Evolutionary conservation across 805 yeast species (phyloP).

Genomic region (Candida sphagnicola): DNA sequence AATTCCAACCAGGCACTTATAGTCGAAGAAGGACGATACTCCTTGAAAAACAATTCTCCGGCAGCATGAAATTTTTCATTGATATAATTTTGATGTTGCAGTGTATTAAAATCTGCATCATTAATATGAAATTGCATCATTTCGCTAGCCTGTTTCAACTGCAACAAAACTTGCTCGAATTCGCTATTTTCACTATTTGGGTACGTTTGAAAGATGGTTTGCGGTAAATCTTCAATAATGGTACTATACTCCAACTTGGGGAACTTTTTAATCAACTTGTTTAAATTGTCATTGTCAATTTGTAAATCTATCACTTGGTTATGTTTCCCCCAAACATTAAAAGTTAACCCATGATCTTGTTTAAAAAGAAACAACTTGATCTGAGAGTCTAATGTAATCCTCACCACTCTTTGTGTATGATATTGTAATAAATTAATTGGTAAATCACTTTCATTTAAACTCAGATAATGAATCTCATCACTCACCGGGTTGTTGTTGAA

Average conservation of each 20-base stretch:
- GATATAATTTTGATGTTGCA: neutral
- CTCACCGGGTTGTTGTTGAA: neutral
- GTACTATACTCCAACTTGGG: conserved; percentile 29
- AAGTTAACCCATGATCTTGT: conserved; percentile 8
- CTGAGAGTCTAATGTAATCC: conserved; percentile 25
- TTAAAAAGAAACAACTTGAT: conserved; percentile 14
- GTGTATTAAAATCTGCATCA: neutral
- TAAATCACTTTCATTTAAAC: conserved; percentile 20
- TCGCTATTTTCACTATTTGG: conserved; percentile 24
- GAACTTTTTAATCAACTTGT: conserved; percentile 15
- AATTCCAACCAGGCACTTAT: conserved; percentile 71
- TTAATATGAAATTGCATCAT: neutral
- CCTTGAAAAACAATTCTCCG: conserved; percentile 60
- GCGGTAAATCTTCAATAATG: conserved; percentile 55
- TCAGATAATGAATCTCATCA: conserved; percentile 24
- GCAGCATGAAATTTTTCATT: neutral
- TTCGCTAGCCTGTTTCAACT: conserved; percentile 3
- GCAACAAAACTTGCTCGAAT: conserved; percentile 1
- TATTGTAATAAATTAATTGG: conserved; percentile 43
- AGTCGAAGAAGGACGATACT: conserved; percentile 62
- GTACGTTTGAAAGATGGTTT: conserved; percentile 51
- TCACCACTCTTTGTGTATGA: conserved; percentile 39
- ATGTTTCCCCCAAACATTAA: conserved; percentile 46
- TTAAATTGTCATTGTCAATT: conserved; percentile 17
- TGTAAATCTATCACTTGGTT: conserved; percentile 15